Conservation (phyloP, 1,284 basidiomycete species). For the Leucoagaricus sp. region DNA sequence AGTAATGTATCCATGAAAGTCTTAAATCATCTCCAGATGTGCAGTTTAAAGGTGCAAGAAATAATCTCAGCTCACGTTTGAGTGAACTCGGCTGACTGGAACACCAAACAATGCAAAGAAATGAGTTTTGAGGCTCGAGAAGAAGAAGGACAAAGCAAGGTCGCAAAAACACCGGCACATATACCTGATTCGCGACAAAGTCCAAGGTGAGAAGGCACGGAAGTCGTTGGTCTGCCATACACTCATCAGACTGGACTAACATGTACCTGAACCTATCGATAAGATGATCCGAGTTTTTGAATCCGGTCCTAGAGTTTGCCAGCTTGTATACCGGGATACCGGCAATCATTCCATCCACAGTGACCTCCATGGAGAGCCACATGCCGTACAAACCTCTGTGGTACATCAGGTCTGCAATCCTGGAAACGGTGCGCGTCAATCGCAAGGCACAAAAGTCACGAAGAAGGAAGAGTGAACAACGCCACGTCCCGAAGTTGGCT, state of each 20-base stretch:
- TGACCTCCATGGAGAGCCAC: conserved; percentile 24
- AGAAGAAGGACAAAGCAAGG: conserved; percentile 19
- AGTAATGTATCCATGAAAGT: conserved; percentile 22
- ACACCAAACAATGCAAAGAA: conserved; percentile 32
- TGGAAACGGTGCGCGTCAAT: too few species aligned
- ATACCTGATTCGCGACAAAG: conserved; percentile 16
- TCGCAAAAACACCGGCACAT: conserved; percentile 22
- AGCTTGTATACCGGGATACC: conserved; percentile 13
- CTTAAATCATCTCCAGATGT: conserved; percentile 6
- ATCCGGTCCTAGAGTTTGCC: conserved; percentile 35
- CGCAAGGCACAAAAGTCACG: too few species aligned
- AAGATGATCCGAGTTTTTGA: conserved; percentile 39
- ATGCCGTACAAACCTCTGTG: conserved; percentile 16
- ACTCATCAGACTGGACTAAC: conserved; percentile 24
- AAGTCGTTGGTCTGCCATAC: too few species aligned
- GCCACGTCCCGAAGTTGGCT: too few species aligned
- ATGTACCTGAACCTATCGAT: conserved; percentile 38
- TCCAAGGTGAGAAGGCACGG: too few species aligned
- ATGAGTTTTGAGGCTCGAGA: conserved; percentile 23
- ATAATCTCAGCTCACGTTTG: conserved; percentile 26
- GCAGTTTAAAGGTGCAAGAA: too few species aligned
- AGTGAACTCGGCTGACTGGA: conserved; percentile 36
- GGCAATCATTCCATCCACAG: conserved; percentile 20
- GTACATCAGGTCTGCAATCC: conserved; percentile 13
- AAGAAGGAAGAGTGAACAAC: too few species aligned